These are phyloP conservation scores for Ambispora gerdemannii DNA, from an alignment of 192 early-diverging fungal species.

Conservation along the genomic window DNA sequence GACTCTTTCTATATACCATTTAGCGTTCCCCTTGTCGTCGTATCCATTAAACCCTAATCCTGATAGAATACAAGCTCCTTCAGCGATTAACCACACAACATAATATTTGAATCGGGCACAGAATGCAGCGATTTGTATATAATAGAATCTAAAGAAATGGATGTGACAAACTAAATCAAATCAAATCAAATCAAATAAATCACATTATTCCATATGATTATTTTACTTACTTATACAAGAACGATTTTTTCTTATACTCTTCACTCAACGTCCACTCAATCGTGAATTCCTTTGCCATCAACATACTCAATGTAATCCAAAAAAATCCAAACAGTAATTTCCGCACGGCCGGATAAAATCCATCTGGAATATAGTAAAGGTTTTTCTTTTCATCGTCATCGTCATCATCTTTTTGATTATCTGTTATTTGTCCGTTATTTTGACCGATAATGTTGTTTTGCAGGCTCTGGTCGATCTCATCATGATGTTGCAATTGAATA, in stretches of 20 bases:
- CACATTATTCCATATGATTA: not conserved
- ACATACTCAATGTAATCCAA: not conserved
- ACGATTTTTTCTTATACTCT: conserved; percentile 11
- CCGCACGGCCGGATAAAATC: conserved; percentile 14
- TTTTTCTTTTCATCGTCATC: not conserved
- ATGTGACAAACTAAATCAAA: not conserved
- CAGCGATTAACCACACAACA: conserved; percentile 84
- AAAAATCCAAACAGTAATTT: conserved; percentile 15
- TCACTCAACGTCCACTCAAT: conserved; percentile 24
- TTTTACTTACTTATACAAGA: conserved; percentile 10
- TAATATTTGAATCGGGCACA: conserved; percentile 80
- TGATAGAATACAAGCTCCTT: conserved; percentile 77
- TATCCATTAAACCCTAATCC: conserved; percentile 83
- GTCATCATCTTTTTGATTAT: not conserved
- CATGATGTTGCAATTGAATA: conserved; percentile 4
- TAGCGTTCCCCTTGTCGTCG: conserved; percentile 48
- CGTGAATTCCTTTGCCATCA: conserved; percentile 1
- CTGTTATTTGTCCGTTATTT: not conserved
- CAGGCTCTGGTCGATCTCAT: not conserved
- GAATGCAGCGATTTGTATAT: conserved; percentile 59
- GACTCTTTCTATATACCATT: conserved; percentile 66
- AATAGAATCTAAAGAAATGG: conserved; percentile 46
- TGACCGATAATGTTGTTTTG: too few species aligned
- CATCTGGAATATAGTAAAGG: conserved; percentile 13
- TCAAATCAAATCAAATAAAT: not conserved